These are phyloP conservation scores for Pinguiococcus pyrenoidosus DNA, from an alignment of 108 stramenopile genomes.

Conservation along the genomic window DNA sequence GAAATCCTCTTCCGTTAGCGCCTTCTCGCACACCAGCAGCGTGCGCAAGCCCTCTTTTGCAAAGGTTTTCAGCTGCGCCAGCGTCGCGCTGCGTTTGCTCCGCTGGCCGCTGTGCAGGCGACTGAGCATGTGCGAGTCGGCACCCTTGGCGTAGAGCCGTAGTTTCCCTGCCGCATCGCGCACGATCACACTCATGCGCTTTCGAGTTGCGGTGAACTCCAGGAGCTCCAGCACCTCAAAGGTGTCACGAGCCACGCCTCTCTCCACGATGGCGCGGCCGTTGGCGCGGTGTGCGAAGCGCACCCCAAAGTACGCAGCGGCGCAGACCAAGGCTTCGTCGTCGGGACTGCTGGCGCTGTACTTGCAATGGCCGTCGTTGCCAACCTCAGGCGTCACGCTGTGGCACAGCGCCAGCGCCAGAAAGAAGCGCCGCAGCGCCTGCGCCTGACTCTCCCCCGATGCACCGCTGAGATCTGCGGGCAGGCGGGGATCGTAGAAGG, in stretches of 20 bases:
- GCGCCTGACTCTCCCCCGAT: not conserved
- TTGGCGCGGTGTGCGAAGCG: conserved; percentile 5
- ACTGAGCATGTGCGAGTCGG: conserved; percentile 22
- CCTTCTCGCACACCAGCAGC: conserved; percentile 23
- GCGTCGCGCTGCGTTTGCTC: not conserved
- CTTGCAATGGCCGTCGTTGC: not conserved
- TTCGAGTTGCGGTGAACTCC: conserved; percentile 41
- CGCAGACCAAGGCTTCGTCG: conserved; percentile 33
- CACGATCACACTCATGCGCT: conserved; percentile 44
- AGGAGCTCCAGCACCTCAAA: conserved; percentile 29
- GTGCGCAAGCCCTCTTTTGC: conserved; percentile 34
- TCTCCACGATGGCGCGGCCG: not conserved
- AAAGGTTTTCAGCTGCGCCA: conserved; percentile 12
- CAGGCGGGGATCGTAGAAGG: conserved; percentile 25
- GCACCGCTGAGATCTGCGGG: conserved; percentile 4
- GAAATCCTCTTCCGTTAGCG: conserved; percentile 13
- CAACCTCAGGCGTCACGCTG: conserved; percentile 18
- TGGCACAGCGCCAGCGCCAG: conserved; percentile 30
- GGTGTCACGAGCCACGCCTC: not conserved
- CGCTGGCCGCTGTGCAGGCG: not conserved
- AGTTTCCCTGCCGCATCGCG: conserved; percentile 10
- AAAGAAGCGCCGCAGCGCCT: conserved; percentile 11
- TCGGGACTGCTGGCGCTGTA: conserved; percentile 29
- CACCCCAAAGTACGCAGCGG: conserved; percentile 32
- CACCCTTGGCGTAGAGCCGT: conserved; percentile 43